A percentile compares a stretch with the other conserved stretches of the same genome.
Evolutionary conservation across 306 rosid genomes (phyloP).

Genomic region (Quercus wislizeni): DNA sequence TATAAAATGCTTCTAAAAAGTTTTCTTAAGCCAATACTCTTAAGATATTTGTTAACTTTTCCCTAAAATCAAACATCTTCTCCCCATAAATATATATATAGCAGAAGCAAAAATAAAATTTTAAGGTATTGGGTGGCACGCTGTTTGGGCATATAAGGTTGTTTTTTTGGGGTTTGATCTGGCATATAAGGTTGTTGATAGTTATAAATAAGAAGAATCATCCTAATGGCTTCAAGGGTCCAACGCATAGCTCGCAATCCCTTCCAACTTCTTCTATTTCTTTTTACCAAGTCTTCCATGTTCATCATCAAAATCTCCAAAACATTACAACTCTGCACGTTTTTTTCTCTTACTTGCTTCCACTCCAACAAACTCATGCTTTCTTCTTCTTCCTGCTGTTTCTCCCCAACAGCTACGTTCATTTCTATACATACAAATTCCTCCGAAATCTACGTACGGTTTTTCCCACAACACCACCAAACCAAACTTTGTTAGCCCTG

Average conservation of each 20-base stretch:
- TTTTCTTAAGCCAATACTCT: too few species aligned
- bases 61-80: too few species aligned
- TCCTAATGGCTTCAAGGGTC: slow-evolving; percentile 18
- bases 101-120: background rate
- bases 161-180: background rate
- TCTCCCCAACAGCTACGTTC: slow-evolving; percentile 10
- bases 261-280: slow-evolving; percentile 7
- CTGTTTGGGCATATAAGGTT: background rate
- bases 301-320: slow-evolving; percentile 16
- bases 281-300: slow-evolving; percentile 35
- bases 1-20: too few species aligned
- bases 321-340: slow-evolving; percentile 40
- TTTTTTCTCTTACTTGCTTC: slow-evolving; percentile 28
- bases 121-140: background rate
- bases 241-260: slow-evolving; percentile 43
- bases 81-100: background rate
- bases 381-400: slow-evolving; percentile 3
- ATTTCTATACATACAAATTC: slow-evolving; percentile 8
- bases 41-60: too few species aligned
- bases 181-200: background rate
- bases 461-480: background rate
- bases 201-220: background rate
- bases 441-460: slow-evolving; percentile 21
- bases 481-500: background rate
- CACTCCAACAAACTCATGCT: slow-evolving; percentile 31